Percentiles rank a stretch among this genome's conserved stretches.
These are phyloP conservation scores for Cymbopogon flexuosus DNA, from an alignment of 202 grass and related monocot species.

Conservation along the genomic window DNA sequence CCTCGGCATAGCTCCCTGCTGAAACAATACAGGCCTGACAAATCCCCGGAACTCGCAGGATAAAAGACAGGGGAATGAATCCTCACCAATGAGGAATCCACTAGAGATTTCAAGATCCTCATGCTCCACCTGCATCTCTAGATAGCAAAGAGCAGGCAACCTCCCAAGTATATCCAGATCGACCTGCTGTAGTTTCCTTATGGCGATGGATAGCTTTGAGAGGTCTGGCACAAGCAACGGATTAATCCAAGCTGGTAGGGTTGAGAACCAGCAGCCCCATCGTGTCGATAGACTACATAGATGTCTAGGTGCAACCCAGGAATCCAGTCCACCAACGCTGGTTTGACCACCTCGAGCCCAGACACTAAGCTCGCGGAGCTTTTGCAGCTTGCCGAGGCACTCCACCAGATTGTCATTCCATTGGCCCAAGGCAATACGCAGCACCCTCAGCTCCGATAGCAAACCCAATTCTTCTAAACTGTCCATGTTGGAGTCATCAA, in stretches of 20 bases:
- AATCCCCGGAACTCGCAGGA: neutral
- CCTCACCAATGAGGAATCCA: neutral
- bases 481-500: neutral
- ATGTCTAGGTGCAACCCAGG: neutral
- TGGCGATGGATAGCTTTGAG: rapidly evolving
- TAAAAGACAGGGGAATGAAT: neutral
- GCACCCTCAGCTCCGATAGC: neutral
- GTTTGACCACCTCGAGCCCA: neutral
- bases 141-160: neutral
- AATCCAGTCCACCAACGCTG: neutral
- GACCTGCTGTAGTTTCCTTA: neutral
- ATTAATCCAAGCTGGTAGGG: neutral
- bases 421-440: too few species aligned
- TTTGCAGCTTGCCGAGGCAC: neutral
- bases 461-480: neutral
- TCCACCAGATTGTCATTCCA: neutral
- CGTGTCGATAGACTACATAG: neutral
- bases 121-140: neutral
- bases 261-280: neutral
- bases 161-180: too few species aligned
- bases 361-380: neutral
- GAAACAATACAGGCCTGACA: too few species aligned
- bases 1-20: too few species aligned
- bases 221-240: neutral
- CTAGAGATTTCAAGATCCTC: neutral